Evolutionary conservation across 345 rosid species (phyloP), one percentile per base, ranked within the genome.

Genomic region (Corymbia maculata): DNA sequence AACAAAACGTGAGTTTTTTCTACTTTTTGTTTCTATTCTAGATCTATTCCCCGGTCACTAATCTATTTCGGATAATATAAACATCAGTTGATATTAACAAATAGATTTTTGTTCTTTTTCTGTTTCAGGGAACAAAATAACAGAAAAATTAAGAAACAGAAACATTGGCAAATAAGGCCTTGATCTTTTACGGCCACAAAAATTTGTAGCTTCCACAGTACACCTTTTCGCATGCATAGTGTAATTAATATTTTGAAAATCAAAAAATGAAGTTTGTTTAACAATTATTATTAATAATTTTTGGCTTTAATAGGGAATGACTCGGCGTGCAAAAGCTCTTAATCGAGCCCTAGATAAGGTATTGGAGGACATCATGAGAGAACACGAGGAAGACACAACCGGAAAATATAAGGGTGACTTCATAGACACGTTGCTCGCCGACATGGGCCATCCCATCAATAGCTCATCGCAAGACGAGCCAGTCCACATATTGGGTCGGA

Each of bases 1-100:
- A 36, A 36, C 42, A 36, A 36, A 36, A 36, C 2, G 42, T 36
- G 0, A 26, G 28, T 22, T 55, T 55, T 55, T 55, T 55, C 28
- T 55, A 55, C 7, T 55, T 55, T 12, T 55, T 55, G 2, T 22
- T 55, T 55, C 22, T 21, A 21, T 9, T 55, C 3, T 1, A 55
- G 24, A 22, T 55, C 6, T 22, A 55, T 55, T 55, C 6, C 24
- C 24, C 9, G 6, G 5, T 0, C 4, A 9, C 0, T 2, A 0
- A 55, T 55, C 0, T 55, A 0, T 55, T 55, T 55, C 0, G 2
- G 5, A 10, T 5, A 55, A 55, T 1, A 55, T 0, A 22, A 55
- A 55, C 3, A 55, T 55, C 0, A 55, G 22, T 1, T 55, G 7
- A 55, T 0, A 22, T 55, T 22, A 55, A 3, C 24, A 55, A 0